Base-by-base conservation (phyloP, 148 eudicot genomes). In the Camellia granthamiana region DNA sequence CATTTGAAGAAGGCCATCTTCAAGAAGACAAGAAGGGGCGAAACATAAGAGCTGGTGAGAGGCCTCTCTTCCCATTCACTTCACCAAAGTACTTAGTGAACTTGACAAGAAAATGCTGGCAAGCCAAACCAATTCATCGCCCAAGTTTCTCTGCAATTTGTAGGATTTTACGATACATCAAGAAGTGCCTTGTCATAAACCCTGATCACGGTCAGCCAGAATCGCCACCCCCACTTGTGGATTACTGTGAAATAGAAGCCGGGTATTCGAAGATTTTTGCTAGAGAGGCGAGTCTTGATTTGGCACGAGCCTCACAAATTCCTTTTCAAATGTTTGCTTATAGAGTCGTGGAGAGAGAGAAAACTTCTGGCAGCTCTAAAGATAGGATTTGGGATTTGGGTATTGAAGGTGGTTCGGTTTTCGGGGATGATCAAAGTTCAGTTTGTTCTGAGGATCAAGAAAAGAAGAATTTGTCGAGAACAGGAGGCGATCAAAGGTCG, bases 11-110 rank as follows among this genome's bases (percentile, higher is more conserved):
- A 59, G 83, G 80, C 0, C 91, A 90, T 76, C 87, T 91, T 67
- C 91, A 91, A 80, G 95, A 90, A 60, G 93, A 88, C 61, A 87
- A 87, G 76, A 88, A 90, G 89, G 84, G 84, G 75, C 76, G 92
- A 38, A 91, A 90, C 78, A 91, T 91, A 74, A 86, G 88, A 69
- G 88, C 89, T 14, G 93, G 93, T 8, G 91, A 83, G 80, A 83
- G 95, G 73, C 95, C 95, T 60, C 81, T 91, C 16, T 91, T 91
- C 61, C 92, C 95, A 0, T 86, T 80, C 75, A 81, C 89, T n/a
- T 80, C 90, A 60, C 91, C 95, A 0, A 91, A 88, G 79, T 87
- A 79, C 81, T 86, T 91, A 10, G 89, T 83, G 38, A 81, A 84
- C 75, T 71, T 91, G 69, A 90, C 87, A 12, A 88, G 77, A 78